phyloP scores from a whole-genome alignment of 805 yeast species.

The Cyberlindnera veronae region DNA sequence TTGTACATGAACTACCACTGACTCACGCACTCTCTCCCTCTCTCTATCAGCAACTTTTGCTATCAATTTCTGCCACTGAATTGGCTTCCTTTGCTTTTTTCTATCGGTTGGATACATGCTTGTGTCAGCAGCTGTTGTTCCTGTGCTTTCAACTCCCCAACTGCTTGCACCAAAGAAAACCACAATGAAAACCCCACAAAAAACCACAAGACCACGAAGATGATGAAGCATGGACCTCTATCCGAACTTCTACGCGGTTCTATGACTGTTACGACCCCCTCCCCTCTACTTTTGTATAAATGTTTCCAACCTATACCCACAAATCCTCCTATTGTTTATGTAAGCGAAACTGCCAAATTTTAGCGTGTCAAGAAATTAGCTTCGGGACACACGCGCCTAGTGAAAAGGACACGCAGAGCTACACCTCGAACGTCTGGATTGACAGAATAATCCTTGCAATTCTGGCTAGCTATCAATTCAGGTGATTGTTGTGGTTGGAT shows the following conservation, averaged over 20 bases:
- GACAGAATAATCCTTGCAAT: no score
- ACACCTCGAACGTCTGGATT: no score
- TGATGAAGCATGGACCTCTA: no score
- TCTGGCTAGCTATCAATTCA: no score
- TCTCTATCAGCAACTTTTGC: background rate
- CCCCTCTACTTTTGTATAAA: background rate
- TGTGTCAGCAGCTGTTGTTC: no score
- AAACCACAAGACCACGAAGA: background rate
- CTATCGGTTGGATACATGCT: no score
- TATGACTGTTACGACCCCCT: slow-evolving; percentile 2
- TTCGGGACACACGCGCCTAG: no score
- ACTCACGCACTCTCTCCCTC: background rate
- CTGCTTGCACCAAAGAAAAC: no score
- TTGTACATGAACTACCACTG: slow-evolving; percentile 47
- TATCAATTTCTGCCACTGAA: no score
- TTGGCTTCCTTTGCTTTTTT: no score
- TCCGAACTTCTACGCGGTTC: background rate
- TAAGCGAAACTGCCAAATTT: background rate
- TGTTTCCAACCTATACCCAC: background rate
- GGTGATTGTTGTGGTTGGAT: background rate
- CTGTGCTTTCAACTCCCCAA: no score
- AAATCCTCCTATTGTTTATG: background rate
- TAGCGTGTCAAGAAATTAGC: background rate
- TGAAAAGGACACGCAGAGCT: slow-evolving; percentile 3
- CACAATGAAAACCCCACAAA: background rate